Evolutionary conservation across 169 alveolate genomes (phyloP).

Genomic region (Theileria sp.): DNA sequence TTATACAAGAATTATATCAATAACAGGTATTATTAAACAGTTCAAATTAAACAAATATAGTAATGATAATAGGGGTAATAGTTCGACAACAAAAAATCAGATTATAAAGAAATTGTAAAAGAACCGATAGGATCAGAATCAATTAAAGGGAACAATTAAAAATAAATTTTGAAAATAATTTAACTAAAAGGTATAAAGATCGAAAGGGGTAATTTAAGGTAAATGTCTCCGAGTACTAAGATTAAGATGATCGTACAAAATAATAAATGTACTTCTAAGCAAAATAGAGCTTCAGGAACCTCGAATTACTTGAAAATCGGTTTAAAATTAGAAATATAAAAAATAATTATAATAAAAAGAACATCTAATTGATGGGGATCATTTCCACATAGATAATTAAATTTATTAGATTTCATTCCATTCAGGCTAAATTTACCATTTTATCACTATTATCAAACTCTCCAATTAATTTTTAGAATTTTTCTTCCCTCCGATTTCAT

Average conservation of each 20-base stretch:
- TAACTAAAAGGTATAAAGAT: neutral
- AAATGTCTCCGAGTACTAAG: slow-evolving; percentile 15
- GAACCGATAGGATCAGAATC: no score
- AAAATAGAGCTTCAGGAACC: neutral
- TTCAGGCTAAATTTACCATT: neutral
- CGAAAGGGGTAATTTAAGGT: neutral
- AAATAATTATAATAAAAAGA: neutral
- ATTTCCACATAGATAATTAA: slow-evolving; percentile 2
- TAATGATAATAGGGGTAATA: neutral
- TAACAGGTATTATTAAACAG: neutral
- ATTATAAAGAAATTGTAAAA: neutral
- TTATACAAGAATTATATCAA: neutral
- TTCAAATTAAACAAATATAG: neutral
- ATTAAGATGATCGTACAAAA: neutral
- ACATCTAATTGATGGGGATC: slow-evolving; percentile 9
- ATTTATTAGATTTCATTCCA: neutral
- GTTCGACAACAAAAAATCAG: neutral
- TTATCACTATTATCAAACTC: neutral
- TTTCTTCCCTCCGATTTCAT: neutral
- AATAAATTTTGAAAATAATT: neutral
- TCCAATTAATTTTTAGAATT: neutral
- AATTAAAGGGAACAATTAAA: no score
- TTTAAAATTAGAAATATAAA: neutral
- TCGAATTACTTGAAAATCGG: neutral
- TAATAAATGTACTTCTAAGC: slow-evolving; percentile 1